Conservation (phyloP, 2,329 filamentous ascomycete species). For the Ceratocystis diversiconidia region DNA sequence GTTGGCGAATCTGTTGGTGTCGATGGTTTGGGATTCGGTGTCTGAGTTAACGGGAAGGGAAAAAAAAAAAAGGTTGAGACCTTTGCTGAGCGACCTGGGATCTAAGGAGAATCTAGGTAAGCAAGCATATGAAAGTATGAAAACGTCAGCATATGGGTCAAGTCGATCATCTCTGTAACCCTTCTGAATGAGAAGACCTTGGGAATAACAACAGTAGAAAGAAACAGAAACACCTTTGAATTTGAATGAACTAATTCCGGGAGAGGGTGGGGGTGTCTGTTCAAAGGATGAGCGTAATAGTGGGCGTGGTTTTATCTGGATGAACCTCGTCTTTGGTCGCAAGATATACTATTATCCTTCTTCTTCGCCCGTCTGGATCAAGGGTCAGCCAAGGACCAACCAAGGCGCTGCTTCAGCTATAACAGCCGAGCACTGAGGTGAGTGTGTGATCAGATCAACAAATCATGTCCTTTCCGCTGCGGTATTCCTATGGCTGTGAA, state of each 20-base stretch:
- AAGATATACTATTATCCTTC: not conserved
- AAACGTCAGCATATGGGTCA: not conserved
- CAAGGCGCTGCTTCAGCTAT: slow-evolving; percentile 2
- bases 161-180: slow-evolving; percentile 3
- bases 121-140: not conserved
- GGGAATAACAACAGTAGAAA: not conserved
- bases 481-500: slow-evolving; percentile 3
- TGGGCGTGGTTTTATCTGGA: not conserved
- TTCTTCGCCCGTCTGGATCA: not conserved
- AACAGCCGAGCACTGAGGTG: not conserved
- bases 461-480: not conserved
- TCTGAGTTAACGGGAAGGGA: slow-evolving; percentile 6
- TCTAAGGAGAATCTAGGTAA: slow-evolving; percentile 1
- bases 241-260: not conserved
- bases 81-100: not conserved
- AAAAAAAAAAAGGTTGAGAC: not conserved
- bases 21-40: not conserved
- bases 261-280: not conserved
- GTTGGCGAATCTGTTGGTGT: not conserved
- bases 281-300: not conserved
- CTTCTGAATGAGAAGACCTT: not conserved
- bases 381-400: not conserved
- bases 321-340: not conserved
- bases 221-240: not conserved
- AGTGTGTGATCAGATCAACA: slow-evolving; percentile 6